Evolutionary conservation across 768 basidiomycete genomes (phyloP), one percentile per base, ranked within the genome.

Genomic region (Serendipita vermifera): DNA sequence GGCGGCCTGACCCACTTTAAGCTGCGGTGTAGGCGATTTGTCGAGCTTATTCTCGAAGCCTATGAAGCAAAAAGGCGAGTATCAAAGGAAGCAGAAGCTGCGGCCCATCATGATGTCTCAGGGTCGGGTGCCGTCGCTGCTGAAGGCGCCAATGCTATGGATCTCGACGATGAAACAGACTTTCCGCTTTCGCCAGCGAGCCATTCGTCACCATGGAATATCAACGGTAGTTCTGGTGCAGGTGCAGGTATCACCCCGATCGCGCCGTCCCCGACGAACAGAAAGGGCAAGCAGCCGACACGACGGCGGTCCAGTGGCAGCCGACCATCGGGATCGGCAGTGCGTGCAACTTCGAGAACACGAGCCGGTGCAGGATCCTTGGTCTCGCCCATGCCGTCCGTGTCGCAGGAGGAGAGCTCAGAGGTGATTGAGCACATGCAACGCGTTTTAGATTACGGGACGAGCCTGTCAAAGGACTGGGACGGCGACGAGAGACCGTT

Each of bases 11-110:
- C 91, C 69, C 68, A 77, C n/a, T 86, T 91, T 73, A 87, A 85
- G 66, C 68, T 93, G 62, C 78, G 83, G 24, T 88, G 87, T 69
- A 77, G 87, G 62, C 87, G 84, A 68, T 89, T 92, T 63, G 81
- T 92, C 40, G 89, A 92, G 67, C 75, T 89, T 27, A 77, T 87
- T 13, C 64, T 89, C 61, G 78, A 81, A 60, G 80, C 85, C 7
- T 75, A 79, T 3, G 84, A 82, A 59, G 69, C 84, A 1, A 51
- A 26, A 29, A 5, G 46, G 32, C 17, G 46, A 7, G 9, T 22
- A 9, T 5, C 17, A 7, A 51, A 51, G 29, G 59, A 78, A 80
- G 7, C 38, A 39, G 71, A 82, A 40, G 4, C 36, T 3, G 15
- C 36, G 36, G 5, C 29, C 22, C 26, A 33, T 32, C 5, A 14